Base-by-base conservation (phyloP, 2,329 filamentous ascomycete species). In the Epichloe scottii region DNA sequence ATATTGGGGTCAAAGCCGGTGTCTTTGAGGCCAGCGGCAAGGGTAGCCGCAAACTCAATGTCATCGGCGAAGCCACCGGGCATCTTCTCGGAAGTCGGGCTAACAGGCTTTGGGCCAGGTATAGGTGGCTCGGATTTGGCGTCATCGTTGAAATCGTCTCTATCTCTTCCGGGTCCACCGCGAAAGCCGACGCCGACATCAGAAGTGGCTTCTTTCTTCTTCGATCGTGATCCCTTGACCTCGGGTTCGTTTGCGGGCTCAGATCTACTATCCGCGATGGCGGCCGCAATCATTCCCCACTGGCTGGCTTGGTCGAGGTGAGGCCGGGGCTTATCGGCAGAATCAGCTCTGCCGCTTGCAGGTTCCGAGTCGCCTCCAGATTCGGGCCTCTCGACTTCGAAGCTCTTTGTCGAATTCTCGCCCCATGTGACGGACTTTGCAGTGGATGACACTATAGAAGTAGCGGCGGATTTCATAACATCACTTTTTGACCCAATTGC, bases 1-100 rank as follows among this genome's bases (percentile, higher is more conserved):
- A 88, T 79, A 40, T 84, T 76, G 4, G 82, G 79, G 59, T 87
- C 77, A 55, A 89, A 88, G 0, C 85, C 85, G 44, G 81, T 78
- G n/a, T 81, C 76, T 60, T 82, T 69, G 46, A 87, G 71, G 1
- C 81, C 83, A 46, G 84, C 85, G 52, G 84, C 83, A 45, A 88
- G 67, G 3, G 78, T 80, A 30, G 84, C 85, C 7, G 82, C 79
- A 57, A 89, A 88, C 48, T 81, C 81, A 8, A 84, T 67, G 57
- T 88, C 85, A 51, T 83, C 77, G 1, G 70, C 77, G 59, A 85
- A 89, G 10, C 75, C 69, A 19, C 84, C 84, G 23, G 84, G 82
- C 64, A 84, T 78, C 51, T 78, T 73, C 42, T 72, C 61, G 19
- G 61, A 58, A 48, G 68, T 68, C n/a, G 73, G 70, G 54, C 68